Evolutionary conservation across 352 stramenopile species (phyloP), one percentile per base, ranked within the genome.

Genomic region (Phytophthora rubi): DNA sequence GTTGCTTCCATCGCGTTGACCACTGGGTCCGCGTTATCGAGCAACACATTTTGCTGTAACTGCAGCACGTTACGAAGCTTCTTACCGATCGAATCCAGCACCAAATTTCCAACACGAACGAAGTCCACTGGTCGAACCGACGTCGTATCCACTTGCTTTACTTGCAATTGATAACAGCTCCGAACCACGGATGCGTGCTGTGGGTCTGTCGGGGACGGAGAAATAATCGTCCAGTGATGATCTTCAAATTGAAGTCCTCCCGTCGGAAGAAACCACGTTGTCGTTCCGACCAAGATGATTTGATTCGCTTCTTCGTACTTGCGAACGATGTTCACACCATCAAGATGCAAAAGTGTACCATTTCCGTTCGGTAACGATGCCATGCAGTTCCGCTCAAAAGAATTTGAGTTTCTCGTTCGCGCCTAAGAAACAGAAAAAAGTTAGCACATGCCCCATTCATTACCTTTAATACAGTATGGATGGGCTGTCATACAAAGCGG

Each of bases 241-340:
- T 79, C 71, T 49, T 71, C 62, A 44, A 79, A 79, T 54, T 70
- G 61, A 53, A 73, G 57, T 4, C 71, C 58, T n/a, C 58, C 68
- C 30, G 71, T 75, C 2, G 62, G 62, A 39, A 79, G 68, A 15
- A 79, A 69, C 53, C 70, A 68, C 26, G 62, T 68, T 6, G 67
- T 70, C 37, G 62, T 62, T 33, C 68, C 56, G 4, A 79, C 62
- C 21, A 79, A 45, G 18, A 73, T 28, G n/a, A 76, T 32, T 26
- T 56, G 68, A 32, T 68, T 57, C 15, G 18, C 52, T 59, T 76
- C 71, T 28, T 79, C 37, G 33, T 62, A 70, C 49, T 68, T 79
- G 39, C 51, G 68, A 51, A 73, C 33, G 16, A 73, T 70, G 23
- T 79, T 74, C 13, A 79, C 58, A 1, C 47, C 71, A 32, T 71